A percentile compares a stretch with the other conserved stretches of the same genome.
Evolutionary conservation across 2,329 filamentous ascomycete species (phyloP).

Genomic region (Epichloe sylvatica): DNA sequence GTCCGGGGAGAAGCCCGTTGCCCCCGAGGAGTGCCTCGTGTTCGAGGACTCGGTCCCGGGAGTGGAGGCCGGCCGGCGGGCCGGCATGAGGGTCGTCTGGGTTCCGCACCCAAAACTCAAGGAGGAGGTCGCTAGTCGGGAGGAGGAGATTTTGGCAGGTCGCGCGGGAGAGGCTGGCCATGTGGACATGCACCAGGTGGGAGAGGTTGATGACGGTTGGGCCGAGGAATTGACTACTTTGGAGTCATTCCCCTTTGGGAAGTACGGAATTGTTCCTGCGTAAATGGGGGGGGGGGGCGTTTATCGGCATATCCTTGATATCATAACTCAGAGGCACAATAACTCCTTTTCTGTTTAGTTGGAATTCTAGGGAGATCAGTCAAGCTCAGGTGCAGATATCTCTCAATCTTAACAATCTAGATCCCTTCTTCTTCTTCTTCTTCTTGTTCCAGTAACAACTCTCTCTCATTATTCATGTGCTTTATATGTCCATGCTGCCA

Average conservation of each 20-base stretch:
- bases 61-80: slow-evolving; percentile 77
- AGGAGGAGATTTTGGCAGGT: slow-evolving; percentile 73
- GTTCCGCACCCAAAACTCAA: slow-evolving; percentile 69
- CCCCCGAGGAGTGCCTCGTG: slow-evolving; percentile 73
- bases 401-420: too few relatives aligned
- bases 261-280: slow-evolving; percentile 40
- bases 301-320: too few relatives aligned
- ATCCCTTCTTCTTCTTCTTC: too few relatives aligned
- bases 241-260: slow-evolving; percentile 42
- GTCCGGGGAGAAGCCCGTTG: slow-evolving; percentile 51
- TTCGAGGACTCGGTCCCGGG: slow-evolving; percentile 94
- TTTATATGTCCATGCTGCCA: not conserved
- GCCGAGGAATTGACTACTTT: slow-evolving; percentile 39
- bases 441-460: too few relatives aligned
- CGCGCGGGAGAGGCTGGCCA: slow-evolving; percentile 53
- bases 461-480: too few relatives aligned
- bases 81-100: slow-evolving; percentile 93
- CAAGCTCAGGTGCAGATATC: too few relatives aligned
- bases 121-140: slow-evolving; percentile 60
- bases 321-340: too few relatives aligned
- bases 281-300: not conserved
- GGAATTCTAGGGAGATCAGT: too few relatives aligned
- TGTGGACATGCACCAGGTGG: slow-evolving; percentile 40
- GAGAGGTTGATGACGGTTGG: slow-evolving; percentile 47
- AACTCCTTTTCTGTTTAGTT: too few relatives aligned